A percentile compares a stretch with the other conserved stretches of the same genome.
Evolutionary conservation across 2,329 filamentous ascomycete genomes (phyloP).

Genomic region (Drechslera avenae): DNA sequence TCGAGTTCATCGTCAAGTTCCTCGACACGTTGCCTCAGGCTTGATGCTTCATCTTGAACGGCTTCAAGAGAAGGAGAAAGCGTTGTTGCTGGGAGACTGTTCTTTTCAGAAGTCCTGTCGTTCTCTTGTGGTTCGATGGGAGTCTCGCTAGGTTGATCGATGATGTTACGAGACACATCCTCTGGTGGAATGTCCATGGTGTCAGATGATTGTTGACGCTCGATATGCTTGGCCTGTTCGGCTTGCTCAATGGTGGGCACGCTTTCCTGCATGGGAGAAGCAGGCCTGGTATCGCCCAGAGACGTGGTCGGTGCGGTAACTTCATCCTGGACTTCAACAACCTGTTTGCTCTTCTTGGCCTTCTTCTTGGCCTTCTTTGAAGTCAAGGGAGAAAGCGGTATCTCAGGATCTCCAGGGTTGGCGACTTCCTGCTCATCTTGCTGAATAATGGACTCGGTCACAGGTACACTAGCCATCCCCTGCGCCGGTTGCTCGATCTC

Average conservation of each 20-base stretch:
- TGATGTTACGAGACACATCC: conserved; percentile 2
- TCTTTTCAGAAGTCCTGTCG: not conserved
- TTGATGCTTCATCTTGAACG: conserved; percentile 32
- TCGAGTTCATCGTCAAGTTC: conserved; percentile 29
- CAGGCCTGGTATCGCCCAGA: conserved; percentile 5
- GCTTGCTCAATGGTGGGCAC: not conserved
- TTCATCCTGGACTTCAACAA: conserved; percentile 5
- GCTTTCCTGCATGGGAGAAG: not conserved
- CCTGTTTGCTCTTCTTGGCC: conserved; percentile 28
- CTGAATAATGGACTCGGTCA: not conserved
- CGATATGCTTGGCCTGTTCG: not conserved
- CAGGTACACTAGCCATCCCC: not conserved
- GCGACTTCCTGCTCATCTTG: not conserved
- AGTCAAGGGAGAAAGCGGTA: conserved; percentile 18
- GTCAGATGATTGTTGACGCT: not conserved
- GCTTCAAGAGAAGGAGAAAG: conserved; percentile 34
- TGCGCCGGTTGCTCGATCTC: not conserved
- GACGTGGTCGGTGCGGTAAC: not conserved
- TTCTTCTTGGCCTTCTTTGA: conserved; percentile 40
- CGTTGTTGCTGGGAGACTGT: not conserved
- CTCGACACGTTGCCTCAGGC: conserved; percentile 37
- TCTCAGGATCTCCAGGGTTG: conserved; percentile 7
- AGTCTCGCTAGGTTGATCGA: conserved; percentile 5
- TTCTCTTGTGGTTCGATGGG: not conserved
- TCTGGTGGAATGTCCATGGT: not conserved